phyloP scores from a whole-genome alignment of 768 basidiomycete species.

The Boletus sp. region DNA sequence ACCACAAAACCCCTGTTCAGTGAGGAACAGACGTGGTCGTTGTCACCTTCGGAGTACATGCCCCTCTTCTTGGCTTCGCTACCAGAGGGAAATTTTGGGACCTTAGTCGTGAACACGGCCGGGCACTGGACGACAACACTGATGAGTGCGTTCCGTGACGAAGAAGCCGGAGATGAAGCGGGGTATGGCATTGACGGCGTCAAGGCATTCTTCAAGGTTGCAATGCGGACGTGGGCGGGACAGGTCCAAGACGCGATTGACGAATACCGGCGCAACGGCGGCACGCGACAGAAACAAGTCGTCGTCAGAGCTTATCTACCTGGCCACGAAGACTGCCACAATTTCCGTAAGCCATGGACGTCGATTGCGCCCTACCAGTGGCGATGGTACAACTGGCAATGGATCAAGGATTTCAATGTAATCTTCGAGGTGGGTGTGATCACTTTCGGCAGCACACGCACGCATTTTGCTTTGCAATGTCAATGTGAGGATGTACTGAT shows the following conservation, averaged over 20 bases:
- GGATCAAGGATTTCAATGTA: slow-evolving; percentile 56
- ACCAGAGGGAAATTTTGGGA: slow-evolving; percentile 55
- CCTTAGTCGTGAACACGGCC: slow-evolving; percentile 60
- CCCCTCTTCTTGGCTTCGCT: slow-evolving; percentile 43
- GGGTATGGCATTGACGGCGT: slow-evolving; percentile 54
- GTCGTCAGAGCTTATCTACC: slow-evolving; percentile 61
- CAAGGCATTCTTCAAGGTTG: slow-evolving; percentile 56
- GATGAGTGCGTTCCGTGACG: slow-evolving; percentile 42
- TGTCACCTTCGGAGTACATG: slow-evolving; percentile 54
- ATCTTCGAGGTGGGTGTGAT: slow-evolving; percentile 50
- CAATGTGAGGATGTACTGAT: background rate
- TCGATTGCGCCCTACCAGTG: slow-evolving; percentile 42
- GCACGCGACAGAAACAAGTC: slow-evolving; percentile 40
- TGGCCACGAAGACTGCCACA: slow-evolving; percentile 65
- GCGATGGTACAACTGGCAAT: slow-evolving; percentile 66
- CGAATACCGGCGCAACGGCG: slow-evolving; percentile 30
- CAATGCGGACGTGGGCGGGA: slow-evolving; percentile 54
- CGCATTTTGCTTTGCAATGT: background rate
- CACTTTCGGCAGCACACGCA: background rate
- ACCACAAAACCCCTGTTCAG: slow-evolving; percentile 48
- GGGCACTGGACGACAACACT: slow-evolving; percentile 69
- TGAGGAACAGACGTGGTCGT: slow-evolving; percentile 52
- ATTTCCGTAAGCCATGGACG: slow-evolving; percentile 44
- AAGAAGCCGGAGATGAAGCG: slow-evolving; percentile 27
- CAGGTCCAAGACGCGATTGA: slow-evolving; percentile 48